Base-by-base conservation (phyloP, 306 rosid species). In the Mucuna pruriens region DNA sequence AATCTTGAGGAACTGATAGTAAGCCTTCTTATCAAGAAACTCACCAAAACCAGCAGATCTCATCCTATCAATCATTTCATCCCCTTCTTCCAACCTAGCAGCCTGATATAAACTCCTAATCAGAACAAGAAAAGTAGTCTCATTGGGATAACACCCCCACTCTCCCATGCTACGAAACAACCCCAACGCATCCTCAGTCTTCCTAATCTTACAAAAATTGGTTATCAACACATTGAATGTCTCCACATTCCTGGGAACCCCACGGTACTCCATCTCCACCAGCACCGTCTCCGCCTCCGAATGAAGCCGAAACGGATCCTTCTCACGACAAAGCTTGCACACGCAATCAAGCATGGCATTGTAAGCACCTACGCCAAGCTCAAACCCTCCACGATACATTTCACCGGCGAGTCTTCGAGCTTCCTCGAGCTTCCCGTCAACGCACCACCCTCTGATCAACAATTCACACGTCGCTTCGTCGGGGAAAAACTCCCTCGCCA, bases 51-150 rank as follows among this genome's bases (percentile, higher is more conserved):
- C 97, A 0, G 90, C 80, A 9, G 92, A 87, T 63, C 84, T 93
- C 98, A 95, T 91, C 78, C 89, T 83, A 74, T 93, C 95, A 64
- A 95, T 84, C 99, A 95, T 91, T 78, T 85, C 96, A 79, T 95
- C 98, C 1, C 99, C 98, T 26, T 95, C 98, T 67, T 88, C 95
- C 16, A 84, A 80, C 76, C 95, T 88, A 0, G 93, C 98, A 13
- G 91, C 98, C 83, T 93, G 97, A 81, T 88, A 95, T 85, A 93
- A 73, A 64, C 97, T 90, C 90, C 48, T 85, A 3, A 87, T 87
- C 83, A 93, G 63, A 75, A 90, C 79, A 46, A 90, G 81, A 71
- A 87, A 93, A 6, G 90, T 93, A 23, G 83, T 82, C 71, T 74
- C 92, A 60, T 84, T 66, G 6, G 92, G 90, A 55, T 52, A 25